Conservation (phyloP, 352 stramenopile species). For the Pythium plurisporium region DNA sequence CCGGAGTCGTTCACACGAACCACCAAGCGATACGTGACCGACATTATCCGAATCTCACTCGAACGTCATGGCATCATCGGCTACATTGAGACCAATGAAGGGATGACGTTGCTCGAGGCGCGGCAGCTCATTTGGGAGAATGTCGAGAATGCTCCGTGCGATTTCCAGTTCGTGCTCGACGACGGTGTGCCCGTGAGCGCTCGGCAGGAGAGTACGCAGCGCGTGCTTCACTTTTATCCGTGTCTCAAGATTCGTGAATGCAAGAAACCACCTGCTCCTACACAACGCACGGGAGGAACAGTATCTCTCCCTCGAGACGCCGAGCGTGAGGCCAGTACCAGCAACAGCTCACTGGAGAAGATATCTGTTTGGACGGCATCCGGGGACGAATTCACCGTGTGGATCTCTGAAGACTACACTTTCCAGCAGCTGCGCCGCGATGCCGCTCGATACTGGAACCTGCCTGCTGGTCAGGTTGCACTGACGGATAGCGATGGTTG, state of each 20-base stretch:
- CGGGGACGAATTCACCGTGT: conserved; percentile 58
- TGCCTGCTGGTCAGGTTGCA: conserved; percentile 36
- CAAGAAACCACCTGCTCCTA: background rate
- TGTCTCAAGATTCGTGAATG: conserved; percentile 68
- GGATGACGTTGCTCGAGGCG: conserved; percentile 57
- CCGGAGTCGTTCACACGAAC: conserved; percentile 39
- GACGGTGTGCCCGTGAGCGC: conserved; percentile 54
- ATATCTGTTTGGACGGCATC: conserved; percentile 45
- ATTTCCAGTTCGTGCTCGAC: conserved; percentile 76
- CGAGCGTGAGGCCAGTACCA: background rate
- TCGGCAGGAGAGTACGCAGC: conserved; percentile 53
- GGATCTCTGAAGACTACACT: conserved; percentile 67
- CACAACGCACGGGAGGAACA: background rate
- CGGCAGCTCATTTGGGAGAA: conserved; percentile 61
- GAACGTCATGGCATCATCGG: conserved; percentile 61
- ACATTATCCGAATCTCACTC: conserved; percentile 61
- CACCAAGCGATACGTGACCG: conserved; percentile 43
- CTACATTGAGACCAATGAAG: conserved; percentile 68
- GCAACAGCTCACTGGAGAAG: conserved; percentile 30
- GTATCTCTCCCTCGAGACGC: background rate
- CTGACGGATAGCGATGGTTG: conserved; percentile 59
- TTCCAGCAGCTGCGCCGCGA: conserved; percentile 72
- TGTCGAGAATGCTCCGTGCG: conserved; percentile 53
- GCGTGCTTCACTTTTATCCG: conserved; percentile 57
- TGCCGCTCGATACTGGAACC: conserved; percentile 65